Evolutionary conservation across 108 stramenopile species (phyloP).

Genomic region (Mayamaea pseudoterrestris): DNA sequence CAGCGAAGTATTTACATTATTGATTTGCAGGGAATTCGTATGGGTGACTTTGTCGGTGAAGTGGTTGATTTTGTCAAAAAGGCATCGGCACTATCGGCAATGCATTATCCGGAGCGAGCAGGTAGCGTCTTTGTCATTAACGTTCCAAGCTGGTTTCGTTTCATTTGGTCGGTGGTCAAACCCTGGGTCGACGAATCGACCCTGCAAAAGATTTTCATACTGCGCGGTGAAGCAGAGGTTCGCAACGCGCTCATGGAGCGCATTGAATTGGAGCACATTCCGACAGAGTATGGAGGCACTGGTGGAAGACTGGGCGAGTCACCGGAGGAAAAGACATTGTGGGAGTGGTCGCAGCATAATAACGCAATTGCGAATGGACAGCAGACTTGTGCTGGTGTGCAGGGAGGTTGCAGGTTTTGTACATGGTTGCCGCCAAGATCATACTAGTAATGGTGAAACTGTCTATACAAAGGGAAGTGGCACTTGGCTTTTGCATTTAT

Average conservation of each 20-base stretch:
- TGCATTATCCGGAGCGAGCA: conserved; percentile 70
- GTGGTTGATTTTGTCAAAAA: conserved; percentile 54
- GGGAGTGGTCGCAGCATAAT: conserved; percentile 39
- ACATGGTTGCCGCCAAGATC: conserved; percentile 20
- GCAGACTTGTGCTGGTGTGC: conserved; percentile 15
- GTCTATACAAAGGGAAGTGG: too few relatives aligned
- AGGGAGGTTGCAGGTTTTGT: conserved; percentile 22
- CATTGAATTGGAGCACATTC: conserved; percentile 55
- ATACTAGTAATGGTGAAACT: too few relatives aligned
- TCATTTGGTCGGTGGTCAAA: conserved; percentile 61
- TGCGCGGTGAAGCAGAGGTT: conserved; percentile 32
- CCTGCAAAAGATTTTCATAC: conserved; percentile 38
- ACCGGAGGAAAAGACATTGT: conserved; percentile 36
- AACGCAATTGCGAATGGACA: conserved; percentile 22
- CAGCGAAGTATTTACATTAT: conserved; percentile 42
- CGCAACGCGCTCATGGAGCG: conserved; percentile 24
- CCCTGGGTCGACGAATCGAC: conserved; percentile 50
- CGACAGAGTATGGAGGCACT: conserved; percentile 55
- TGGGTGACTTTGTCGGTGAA: conserved; percentile 70
- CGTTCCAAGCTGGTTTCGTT: conserved; percentile 27
- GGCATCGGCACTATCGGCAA: conserved; percentile 32
- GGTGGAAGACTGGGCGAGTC: conserved; percentile 42
- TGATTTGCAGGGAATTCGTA: conserved; percentile 58
- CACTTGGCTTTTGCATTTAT: too few relatives aligned
- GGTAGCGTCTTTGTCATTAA: conserved; percentile 16